Base-by-base conservation (phyloP, 2,329 filamentous ascomycete genomes). In the Acrodontium crateriforme region DNA sequence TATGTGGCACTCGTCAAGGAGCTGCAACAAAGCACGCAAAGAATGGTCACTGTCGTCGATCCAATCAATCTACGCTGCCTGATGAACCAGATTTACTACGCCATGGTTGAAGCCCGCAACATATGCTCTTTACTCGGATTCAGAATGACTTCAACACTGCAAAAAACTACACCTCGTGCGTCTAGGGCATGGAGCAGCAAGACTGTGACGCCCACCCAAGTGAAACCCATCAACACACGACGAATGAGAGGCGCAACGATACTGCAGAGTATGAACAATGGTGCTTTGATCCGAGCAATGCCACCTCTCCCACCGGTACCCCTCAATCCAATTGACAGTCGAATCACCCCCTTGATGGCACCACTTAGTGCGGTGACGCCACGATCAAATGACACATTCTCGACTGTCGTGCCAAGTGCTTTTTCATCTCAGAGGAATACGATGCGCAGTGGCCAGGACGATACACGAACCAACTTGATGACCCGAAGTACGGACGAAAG, bases 331-430 rank as follows among this genome's bases (percentile, higher is more conserved):
- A 51, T 54, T 12, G 65, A 59, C 27, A 70, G 67, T 40, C 58
- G 67, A 24, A 65, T 63, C 8, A 69, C 67, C 41, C 64, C 63
- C 9, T n/a, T n/a, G n/a, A 50, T 65, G 52, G 59, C 55, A 2
- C 60, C 65, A 5, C 18, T 40, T 15, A 42, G 41, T 31, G 47
- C 55, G 5, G 53, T 51, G n/a, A 91, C 82, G 1, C 82, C 83
- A 24, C 74, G 80, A 14, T 91, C 82, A 6, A 79, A 77, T 23
- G 83, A 92, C 44, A 82, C 80, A 0, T 91, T 89, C 49, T 66
- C 63, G 2, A 73, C 75, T 0, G 59, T 63, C 3, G 61, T 62
- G 3, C 37, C 45, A 13, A 39, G 35, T 28, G 33, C 38, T 31
- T 56, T 51, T n/a, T n/a, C n/a, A n/a, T n/a, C n/a, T n/a, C n/a